Evolutionary conservation across 176 grass and related monocot species (phyloP), one percentile per base, ranked within the genome.

Genomic region (Ensete glaucum): DNA sequence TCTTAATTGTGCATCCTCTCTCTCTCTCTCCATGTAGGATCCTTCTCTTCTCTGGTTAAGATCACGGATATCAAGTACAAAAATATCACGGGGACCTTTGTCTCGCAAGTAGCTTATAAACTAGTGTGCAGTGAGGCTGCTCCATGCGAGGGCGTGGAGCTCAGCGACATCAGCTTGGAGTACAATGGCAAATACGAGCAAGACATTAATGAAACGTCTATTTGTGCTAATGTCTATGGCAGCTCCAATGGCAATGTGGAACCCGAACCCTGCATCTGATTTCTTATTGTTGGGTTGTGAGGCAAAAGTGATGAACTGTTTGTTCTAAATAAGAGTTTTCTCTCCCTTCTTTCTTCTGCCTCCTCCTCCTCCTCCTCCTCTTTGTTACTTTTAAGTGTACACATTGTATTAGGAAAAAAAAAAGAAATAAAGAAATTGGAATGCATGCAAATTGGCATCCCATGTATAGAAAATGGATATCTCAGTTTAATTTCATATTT

Each of bases 11-110:
- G 17, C 55, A 58, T 15, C 17, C 57, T 62, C 9, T 9, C 57
- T 6, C 20, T 1, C 57, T 62, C 9, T 9, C 57, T 6, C 20
- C 2, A 57, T 62, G 57, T n/a, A 84, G 25, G 69, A 82, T n/a
- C 71, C 19, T 0, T 91, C 92, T 50, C n/a, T n/a, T n/a, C n/a
- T n/a, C 77, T 84, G 79, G 69, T 96, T 8, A 52, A 78, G 64
- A 60, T 96, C 54, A 20, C 11, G 21, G 67, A 82, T 73, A 26
- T 96, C 8, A 54, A 77, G 13, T 96, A 84, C 76, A 79, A 69
- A 70, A 89, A 89, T 79, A 87, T 96, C 83, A 79, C 50, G 92
- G 88, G 24, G 0, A 91, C 86, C 0, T 91, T 85, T 2, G 78
- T 72, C 3, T 88, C 92, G 51, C 81, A 72, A 0, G 83, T 74